Evolutionary conservation across 768 basidiomycete species (phyloP).

Genomic region (Obba rivulosa): DNA sequence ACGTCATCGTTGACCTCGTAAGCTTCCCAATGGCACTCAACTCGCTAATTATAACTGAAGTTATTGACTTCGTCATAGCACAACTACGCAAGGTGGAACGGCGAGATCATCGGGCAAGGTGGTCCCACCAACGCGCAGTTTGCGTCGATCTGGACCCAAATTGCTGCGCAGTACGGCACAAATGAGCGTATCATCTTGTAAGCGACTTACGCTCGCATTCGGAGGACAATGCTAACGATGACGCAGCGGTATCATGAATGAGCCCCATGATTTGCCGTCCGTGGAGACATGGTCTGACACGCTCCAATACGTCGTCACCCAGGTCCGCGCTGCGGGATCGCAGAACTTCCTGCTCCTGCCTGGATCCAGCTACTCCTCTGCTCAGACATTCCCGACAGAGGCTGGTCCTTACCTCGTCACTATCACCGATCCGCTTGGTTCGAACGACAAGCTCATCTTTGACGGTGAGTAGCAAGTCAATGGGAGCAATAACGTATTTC

Average conservation of each 20-base stretch:
- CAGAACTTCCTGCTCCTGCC: constrained; percentile 40
- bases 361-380: constrained; percentile 36
- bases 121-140: constrained; percentile 38
- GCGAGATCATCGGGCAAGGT: constrained; percentile 34
- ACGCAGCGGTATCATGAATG: constrained; percentile 37
- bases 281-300: constrained; percentile 29
- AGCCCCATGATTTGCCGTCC: constrained; percentile 40
- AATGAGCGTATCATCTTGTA: constrained; percentile 31
- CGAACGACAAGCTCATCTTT: constrained; percentile 34
- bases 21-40: not conserved
- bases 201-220: constrained; percentile 13
- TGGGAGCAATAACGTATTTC: not conserved
- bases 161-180: constrained; percentile 33
- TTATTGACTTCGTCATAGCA: constrained; percentile 31
- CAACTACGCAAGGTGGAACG: constrained; percentile 59
- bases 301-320: constrained; percentile 36
- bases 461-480: constrained; percentile 26
- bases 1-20: constrained; percentile 48
- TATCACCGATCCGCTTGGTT: constrained; percentile 37
- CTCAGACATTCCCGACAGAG: constrained; percentile 34
- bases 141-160: constrained; percentile 34
- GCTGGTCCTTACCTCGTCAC: constrained; percentile 33
- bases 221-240: constrained; percentile 5
- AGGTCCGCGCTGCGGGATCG: constrained; percentile 37
- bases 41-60: not conserved